A percentile compares a stretch with the other conserved stretches of the same genome.
Evolutionary conservation across 768 basidiomycete species (phyloP).

Genomic region (Hydnomerulius pinastri): DNA sequence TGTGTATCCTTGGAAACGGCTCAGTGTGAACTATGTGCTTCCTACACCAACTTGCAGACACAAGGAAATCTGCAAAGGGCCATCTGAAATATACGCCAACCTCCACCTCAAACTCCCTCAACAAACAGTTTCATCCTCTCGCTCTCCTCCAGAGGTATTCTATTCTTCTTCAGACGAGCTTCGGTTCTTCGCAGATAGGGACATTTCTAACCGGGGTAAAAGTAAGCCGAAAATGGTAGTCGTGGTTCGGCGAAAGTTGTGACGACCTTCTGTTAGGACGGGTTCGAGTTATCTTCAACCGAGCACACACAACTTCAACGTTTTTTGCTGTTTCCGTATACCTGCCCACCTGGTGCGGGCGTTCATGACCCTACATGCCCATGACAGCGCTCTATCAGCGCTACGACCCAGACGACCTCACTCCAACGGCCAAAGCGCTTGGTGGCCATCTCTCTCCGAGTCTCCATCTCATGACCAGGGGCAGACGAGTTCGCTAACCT

Average conservation of each 20-base stretch:
- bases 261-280: too few relatives aligned
- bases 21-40: too few relatives aligned
- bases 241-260: too few relatives aligned
- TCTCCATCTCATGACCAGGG: background rate
- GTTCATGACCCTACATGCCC: constrained; percentile 10
- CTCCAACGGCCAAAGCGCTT: constrained; percentile 1
- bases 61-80: too few relatives aligned
- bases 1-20: too few relatives aligned
- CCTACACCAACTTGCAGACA: too few relatives aligned
- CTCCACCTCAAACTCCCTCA: background rate
- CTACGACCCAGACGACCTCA: constrained; percentile 29
- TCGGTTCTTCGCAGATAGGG: background rate
- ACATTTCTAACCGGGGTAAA: background rate
- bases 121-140: background rate
- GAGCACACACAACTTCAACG: background rate
- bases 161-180: too few relatives aligned
- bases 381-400: constrained; percentile 14
- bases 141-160: too few relatives aligned
- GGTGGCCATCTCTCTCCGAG: background rate
- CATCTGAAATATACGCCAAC: too few relatives aligned
- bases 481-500: constrained; percentile 51
- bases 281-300: too few relatives aligned
- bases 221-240: constrained; percentile 8
- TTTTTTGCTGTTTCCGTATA: background rate
- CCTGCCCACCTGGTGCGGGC: constrained; percentile 11